A percentile compares a stretch with the other conserved stretches of the same genome.
phyloP scores from a whole-genome alignment of 306 rosid species.

The Trichosanthes cucumerina region DNA sequence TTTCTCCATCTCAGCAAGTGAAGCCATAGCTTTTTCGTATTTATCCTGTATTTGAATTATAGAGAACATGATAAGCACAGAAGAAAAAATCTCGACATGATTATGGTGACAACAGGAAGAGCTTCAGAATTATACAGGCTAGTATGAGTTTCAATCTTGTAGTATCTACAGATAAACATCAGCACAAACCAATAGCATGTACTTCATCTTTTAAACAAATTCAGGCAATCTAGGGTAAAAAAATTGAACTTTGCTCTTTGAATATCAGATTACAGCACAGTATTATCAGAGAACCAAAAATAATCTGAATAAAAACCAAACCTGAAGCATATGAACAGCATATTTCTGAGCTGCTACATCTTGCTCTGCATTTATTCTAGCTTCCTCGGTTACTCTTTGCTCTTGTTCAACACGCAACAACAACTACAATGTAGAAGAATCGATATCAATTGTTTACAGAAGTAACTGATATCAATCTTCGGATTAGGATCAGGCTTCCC shows the following conservation, averaged over 20 bases:
- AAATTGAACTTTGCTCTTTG: not conserved
- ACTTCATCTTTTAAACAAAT: not conserved
- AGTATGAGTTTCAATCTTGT: not conserved
- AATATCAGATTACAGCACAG: not conserved
- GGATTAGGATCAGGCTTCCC: not conserved
- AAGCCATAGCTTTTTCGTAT: slow-evolving; percentile 67
- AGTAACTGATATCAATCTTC: slow-evolving; percentile 9
- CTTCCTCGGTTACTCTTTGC: slow-evolving; percentile 79
- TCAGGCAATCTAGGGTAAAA: not conserved
- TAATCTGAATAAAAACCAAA: slow-evolving; percentile 18
- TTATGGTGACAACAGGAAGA: not conserved
- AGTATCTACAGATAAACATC: not conserved
- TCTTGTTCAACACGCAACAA: slow-evolving; percentile 70
- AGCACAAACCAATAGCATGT: not conserved
- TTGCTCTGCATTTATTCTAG: slow-evolving; percentile 72
- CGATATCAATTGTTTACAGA: slow-evolving; percentile 6
- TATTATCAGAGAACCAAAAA: slow-evolving; percentile 8
- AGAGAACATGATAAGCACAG: not conserved
- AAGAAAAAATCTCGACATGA: not conserved
- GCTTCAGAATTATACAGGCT: not conserved
- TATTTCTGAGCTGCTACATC: slow-evolving; percentile 66
- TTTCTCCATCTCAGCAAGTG: slow-evolving; percentile 62
- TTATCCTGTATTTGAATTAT: slow-evolving; percentile 54
- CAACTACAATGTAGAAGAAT: slow-evolving; percentile 27
- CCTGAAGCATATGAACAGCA: slow-evolving; percentile 68